Percentiles rank a stretch among this genome's conserved stretches.
phyloP scores from a whole-genome alignment of 441 rosid genomes.

The Rhodomyrtus psidioides region DNA sequence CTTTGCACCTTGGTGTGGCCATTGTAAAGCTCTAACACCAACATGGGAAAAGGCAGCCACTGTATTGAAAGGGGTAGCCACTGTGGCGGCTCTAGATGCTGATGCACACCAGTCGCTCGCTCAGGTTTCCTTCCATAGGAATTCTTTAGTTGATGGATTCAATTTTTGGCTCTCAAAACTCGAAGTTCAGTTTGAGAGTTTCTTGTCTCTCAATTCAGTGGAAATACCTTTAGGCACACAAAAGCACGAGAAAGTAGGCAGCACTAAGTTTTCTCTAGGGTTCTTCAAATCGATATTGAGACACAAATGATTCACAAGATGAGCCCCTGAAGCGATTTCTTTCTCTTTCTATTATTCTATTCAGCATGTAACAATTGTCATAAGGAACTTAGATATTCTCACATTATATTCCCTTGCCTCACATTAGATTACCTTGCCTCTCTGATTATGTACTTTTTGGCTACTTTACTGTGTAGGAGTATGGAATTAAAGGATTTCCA shows the following conservation, averaged over 20 bases:
- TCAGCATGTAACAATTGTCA: too few species aligned
- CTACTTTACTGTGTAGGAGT: constrained; percentile 45
- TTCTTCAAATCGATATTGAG: background rate
- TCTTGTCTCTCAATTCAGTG: background rate
- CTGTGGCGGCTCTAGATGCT: constrained; percentile 96
- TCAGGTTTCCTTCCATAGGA: constrained; percentile 43
- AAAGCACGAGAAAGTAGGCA: background rate
- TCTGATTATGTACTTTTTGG: background rate
- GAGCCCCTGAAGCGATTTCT: background rate
- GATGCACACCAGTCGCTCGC: constrained; percentile 92
- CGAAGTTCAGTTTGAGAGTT: background rate
- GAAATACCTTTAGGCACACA: background rate
- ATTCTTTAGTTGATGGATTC: background rate
- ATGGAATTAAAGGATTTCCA: constrained; percentile 91
- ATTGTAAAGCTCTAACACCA: constrained; percentile 85
- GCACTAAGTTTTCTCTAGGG: background rate
- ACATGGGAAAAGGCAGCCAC: constrained; percentile 92
- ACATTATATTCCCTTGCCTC: background rate
- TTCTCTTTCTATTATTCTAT: background rate
- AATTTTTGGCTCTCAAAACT: background rate
- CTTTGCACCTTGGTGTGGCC: constrained; percentile 99
- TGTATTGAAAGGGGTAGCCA: constrained; percentile 85
- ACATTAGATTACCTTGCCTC: background rate
- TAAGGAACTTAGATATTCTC: background rate
- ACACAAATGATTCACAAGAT: background rate